Evolutionary conservation across 352 stramenopile species (phyloP).

Genomic region (Phytophthora idaei): DNA sequence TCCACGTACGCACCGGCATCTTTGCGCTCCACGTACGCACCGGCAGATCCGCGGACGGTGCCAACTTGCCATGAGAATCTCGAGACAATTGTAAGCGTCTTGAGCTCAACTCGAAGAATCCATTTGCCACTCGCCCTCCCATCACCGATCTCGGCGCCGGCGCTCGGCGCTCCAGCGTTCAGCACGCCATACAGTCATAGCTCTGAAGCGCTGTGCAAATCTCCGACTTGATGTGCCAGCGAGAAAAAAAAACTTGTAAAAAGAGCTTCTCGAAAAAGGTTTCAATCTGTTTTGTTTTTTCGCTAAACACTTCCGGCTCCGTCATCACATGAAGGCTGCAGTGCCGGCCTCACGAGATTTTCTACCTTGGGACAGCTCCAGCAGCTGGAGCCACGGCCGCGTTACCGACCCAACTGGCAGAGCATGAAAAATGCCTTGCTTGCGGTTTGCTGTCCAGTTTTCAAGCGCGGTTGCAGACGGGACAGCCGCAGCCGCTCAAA

Average conservation of each 20-base stretch:
- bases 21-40: constrained; percentile 19
- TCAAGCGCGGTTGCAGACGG: constrained; percentile 15
- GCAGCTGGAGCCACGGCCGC: constrained; percentile 18
- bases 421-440: background rate
- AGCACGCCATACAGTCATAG: constrained; percentile 21
- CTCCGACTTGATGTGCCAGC: constrained; percentile 27
- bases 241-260: constrained; percentile 5
- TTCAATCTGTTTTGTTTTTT: background rate
- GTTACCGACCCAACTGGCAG: background rate
- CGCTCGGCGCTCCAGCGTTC: background rate
- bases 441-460: constrained; percentile 8
- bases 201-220: constrained; percentile 28
- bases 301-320: constrained; percentile 7
- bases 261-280: background rate
- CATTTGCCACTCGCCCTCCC: background rate
- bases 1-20: constrained; percentile 20
- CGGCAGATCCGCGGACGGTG: constrained; percentile 19
- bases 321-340: constrained; percentile 1
- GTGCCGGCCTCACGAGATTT: constrained; percentile 8
- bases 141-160: background rate
- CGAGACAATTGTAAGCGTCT: constrained; percentile 13
- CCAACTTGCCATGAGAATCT: constrained; percentile 4
- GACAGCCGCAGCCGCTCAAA: constrained; percentile 16
- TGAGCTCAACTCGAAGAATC: constrained; percentile 17
- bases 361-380: constrained; percentile 23